A percentile compares a stretch with the other conserved stretches of the same genome.
Evolutionary conservation across 768 basidiomycete genomes (phyloP).

Genomic region (Suillus bovinus): DNA sequence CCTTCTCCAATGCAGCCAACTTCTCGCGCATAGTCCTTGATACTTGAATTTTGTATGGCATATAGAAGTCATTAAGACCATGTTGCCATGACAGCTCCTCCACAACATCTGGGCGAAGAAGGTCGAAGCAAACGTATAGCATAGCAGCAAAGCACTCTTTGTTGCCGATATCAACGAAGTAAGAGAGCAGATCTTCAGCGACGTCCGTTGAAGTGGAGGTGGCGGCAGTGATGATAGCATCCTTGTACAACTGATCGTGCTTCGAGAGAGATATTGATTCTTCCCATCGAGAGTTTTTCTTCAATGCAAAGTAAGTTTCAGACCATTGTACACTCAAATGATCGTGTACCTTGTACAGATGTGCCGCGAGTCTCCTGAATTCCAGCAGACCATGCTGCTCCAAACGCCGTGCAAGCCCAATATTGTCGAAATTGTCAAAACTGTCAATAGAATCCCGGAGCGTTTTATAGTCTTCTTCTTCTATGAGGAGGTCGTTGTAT

Average conservation of each 20-base stretch:
- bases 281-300: conserved; percentile 97
- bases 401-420: conserved; percentile 78
- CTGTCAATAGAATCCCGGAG: conserved; percentile 97
- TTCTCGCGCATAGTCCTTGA: conserved; percentile 80
- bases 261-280: conserved; percentile 95
- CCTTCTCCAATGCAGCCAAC: conserved; percentile 82
- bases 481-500: conserved; percentile 96
- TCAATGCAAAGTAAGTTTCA: not conserved
- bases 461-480: conserved; percentile 98
- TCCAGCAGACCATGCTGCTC: conserved; percentile 92
- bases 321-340: not conserved
- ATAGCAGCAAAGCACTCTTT: conserved; percentile 95
- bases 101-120: conserved; percentile 89
- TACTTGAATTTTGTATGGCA: conserved; percentile 93
- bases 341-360: conserved; percentile 82
- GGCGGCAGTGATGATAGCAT: conserved; percentile 92
- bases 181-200: conserved; percentile 91
- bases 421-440: conserved; percentile 97
- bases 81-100: conserved; percentile 97
- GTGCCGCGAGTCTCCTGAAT: conserved; percentile 92
- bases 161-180: conserved; percentile 98
- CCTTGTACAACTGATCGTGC: conserved; percentile 96
- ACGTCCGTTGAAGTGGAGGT: conserved; percentile 83
- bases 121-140: conserved; percentile 92
- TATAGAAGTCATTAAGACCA: conserved; percentile 94